Percentiles rank a stretch among this genome's conserved stretches.
Evolutionary conservation across 352 stramenopile genomes (phyloP).

Genomic region (Globisporangium cystogenes): DNA sequence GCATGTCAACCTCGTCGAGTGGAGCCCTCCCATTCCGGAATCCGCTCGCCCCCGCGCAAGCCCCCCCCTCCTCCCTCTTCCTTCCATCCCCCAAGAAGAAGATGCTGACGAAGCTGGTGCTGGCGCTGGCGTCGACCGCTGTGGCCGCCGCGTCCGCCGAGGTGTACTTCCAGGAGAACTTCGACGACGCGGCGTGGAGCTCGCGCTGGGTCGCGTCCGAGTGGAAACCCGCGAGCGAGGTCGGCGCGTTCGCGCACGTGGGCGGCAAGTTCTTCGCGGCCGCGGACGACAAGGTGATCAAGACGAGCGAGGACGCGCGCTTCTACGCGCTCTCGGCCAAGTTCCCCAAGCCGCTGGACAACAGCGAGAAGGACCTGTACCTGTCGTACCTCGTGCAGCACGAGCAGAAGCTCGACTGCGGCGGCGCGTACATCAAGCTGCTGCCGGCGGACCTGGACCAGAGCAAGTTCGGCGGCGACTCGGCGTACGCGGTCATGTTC

Average conservation of each 20-base stretch:
- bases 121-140: conserved; percentile 38
- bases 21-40: background rate
- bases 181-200: conserved; percentile 85
- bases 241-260: conserved; percentile 95
- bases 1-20: too few species aligned
- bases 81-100: conserved; percentile 20
- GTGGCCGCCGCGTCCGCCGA: conserved; percentile 49
- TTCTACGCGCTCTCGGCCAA: conserved; percentile 98
- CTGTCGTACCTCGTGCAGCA: conserved; percentile 98
- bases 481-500: conserved; percentile 98
- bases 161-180: conserved; percentile 94
- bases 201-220: conserved; percentile 85
- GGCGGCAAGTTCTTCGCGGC: conserved; percentile 91
- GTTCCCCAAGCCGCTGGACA: conserved; percentile 84
- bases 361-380: conserved; percentile 89
- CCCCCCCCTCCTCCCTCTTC: background rate
- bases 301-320: conserved; percentile 92
- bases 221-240: conserved; percentile 93
- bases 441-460: conserved; percentile 90
- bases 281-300: conserved; percentile 91
- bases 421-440: conserved; percentile 99
- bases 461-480: conserved; percentile 93
- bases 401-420: conserved; percentile 98
- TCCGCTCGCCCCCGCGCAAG: conserved; percentile 6
- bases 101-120: conserved; percentile 66